These are phyloP conservation scores for Rhododendron simsii DNA, from an alignment of 148 eudicot genomes.

Conservation along the genomic window DNA sequence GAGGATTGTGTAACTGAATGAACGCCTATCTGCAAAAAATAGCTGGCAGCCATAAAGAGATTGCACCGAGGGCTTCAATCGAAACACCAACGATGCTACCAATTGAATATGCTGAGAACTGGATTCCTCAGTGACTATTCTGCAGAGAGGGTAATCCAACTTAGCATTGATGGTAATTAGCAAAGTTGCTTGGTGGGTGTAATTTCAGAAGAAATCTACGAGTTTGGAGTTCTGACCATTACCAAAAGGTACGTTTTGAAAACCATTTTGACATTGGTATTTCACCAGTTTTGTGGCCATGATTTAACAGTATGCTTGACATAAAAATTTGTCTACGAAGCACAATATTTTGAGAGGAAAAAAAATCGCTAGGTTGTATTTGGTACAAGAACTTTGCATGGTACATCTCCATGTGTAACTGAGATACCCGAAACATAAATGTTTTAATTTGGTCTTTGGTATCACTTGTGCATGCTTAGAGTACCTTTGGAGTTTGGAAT, in stretches of 20 bases:
- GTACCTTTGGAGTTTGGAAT: background rate
- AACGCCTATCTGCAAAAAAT: slow-evolving; percentile 14
- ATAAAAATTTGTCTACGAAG: background rate
- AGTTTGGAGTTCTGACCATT: background rate
- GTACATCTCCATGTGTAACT: background rate
- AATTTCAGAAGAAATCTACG: background rate
- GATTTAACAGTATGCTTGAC: background rate
- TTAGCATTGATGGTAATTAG: background rate
- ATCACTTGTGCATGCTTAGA: background rate
- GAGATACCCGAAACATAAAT: background rate
- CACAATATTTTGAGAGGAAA: background rate
- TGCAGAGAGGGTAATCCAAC: slow-evolving; percentile 6
- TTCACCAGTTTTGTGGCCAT: background rate
- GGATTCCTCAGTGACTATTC: background rate
- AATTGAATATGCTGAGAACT: background rate
- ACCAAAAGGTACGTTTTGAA: background rate
- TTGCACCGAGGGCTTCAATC: background rate
- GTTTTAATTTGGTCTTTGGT: background rate
- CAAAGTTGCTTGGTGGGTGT: background rate
- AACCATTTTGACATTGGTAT: background rate
- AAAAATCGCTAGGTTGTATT: background rate
- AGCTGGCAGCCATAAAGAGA: slow-evolving; percentile 15
- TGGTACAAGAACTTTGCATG: background rate
- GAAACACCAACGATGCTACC: background rate
- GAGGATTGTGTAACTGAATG: slow-evolving; percentile 44